Base-by-base conservation (phyloP, 768 basidiomycete genomes). In the Trametes gibbosa region DNA sequence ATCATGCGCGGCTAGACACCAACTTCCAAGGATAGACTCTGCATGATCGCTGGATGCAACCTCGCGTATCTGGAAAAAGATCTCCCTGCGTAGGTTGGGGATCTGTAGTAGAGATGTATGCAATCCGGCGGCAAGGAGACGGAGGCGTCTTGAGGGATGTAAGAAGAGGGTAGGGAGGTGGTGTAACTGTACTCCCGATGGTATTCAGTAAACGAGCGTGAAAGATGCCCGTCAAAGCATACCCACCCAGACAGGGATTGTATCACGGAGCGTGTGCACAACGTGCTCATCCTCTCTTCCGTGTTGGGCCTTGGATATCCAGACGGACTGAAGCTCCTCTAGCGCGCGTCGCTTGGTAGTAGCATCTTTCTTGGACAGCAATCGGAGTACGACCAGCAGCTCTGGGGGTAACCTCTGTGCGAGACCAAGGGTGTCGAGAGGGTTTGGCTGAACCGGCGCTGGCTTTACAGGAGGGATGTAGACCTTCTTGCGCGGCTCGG, bases 201-300 rank as follows among this genome's bases (percentile, higher is more conserved):
- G 10, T 21, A 37, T 39, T 32, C 23, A 40, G 32, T 45, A 23
- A 58, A 27, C 3, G 29, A 41, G 13, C 56, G 1, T 4, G 23
- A 46, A 14, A 35, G 29, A 23, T 23, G 19, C 8, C 37, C 14
- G 21, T 5, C 21, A 19, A 27, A 12, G 46, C 10, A 49, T 25
- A 79, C 92, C 66, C 70, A 96, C 95, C 95, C 95, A 98, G 56
- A 96, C 93, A 3, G 93, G 93, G 32, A 95, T 66, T 78, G 87
- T 89, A 55, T 85, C 77, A 23, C 82, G 78, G 64, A 81, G 63
- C 17, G 73, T 68, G 13, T 77, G 66, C 10, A 74, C 66, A 53
- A 76, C 52, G n/a, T 59, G 64, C 12, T 71, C 79, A 21, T 77
- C 79, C 16, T 77, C 77, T 14, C 74, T 74, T 39, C 79, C 79